Evolutionary conservation across 2,329 filamentous ascomycete species (phyloP).

Genomic region (Fulvia fulva): DNA sequence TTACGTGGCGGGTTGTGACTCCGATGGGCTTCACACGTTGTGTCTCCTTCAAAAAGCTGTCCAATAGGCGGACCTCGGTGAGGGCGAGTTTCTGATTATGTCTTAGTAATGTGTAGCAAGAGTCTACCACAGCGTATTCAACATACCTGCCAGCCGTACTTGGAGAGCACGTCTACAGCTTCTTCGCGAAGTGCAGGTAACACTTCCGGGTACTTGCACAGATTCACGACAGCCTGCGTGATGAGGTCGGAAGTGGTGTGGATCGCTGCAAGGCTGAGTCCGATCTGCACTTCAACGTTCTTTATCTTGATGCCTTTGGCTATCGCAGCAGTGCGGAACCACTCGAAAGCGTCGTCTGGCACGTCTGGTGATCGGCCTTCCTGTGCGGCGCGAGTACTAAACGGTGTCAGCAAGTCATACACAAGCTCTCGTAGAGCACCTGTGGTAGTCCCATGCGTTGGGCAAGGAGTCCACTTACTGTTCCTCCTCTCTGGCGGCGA

Average conservation of each 20-base stretch:
- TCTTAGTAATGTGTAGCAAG: conserved; percentile 15
- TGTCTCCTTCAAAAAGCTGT: conserved; percentile 34
- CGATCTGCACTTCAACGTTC: conserved; percentile 21
- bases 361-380: conserved; percentile 17
- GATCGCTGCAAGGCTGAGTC: conserved; percentile 25
- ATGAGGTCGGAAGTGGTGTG: conserved; percentile 30
- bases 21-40: conserved; percentile 27
- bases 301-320: conserved; percentile 15
- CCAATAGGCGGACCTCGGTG: conserved; percentile 31
- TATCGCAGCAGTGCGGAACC: conserved; percentile 25
- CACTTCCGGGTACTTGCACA: conserved; percentile 25
- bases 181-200: conserved; percentile 17
- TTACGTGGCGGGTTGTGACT: not conserved
- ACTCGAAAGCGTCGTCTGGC: conserved; percentile 27
- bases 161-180: conserved; percentile 21
- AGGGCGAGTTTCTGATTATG: conserved; percentile 24
- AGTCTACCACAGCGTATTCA: conserved; percentile 22
- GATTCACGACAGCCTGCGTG: conserved; percentile 23
- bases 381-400: conserved; percentile 6
- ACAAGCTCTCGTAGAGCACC: not conserved
- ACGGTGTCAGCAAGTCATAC: not conserved
- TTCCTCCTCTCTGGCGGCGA: conserved; percentile 24
- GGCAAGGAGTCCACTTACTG: not conserved
- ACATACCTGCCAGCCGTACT: conserved; percentile 13
- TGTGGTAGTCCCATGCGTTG: too few species aligned